Evolutionary conservation across 164 flowering plant genomes (phyloP), one percentile per base, ranked within the genome.

Genomic region (Litsea cubeba): DNA sequence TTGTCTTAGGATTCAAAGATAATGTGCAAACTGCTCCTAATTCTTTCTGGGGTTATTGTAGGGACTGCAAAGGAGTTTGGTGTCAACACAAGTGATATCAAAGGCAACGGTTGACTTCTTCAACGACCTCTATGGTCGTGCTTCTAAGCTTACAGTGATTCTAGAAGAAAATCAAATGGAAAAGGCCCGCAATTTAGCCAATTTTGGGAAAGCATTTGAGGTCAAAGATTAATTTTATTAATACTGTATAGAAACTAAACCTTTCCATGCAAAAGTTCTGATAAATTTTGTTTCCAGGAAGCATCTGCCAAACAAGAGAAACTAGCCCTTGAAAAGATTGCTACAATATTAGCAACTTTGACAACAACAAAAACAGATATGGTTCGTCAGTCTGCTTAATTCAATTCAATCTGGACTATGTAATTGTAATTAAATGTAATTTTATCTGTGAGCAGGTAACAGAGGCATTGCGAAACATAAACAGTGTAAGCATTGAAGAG

Each of bases 301-400:
- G 87, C 87, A 76, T 88, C 94, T 76, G 83, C 84, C 11, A 86
- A 75, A 77, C 95, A 94, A 73, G 94, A 94, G 81, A 83, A 87
- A 78, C 78, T 76, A 70, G 92, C 95, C 22, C 73, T 88, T 77
- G 88, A 88, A 77, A 85, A 86, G 72, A 87, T 91, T 80, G 85
- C 90, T 46, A 80, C 50, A 50, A 87, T 88, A 78, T 75, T 91
- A 71, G 84, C 84, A 40, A 75, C 68, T 50, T 71, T 89, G 78
- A 89, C 88, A 35, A 71, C 84, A 23, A 90, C 84, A 76, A 91
- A 80, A 81, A 77, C 84, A 65, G 73, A 83, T 62, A 84, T 88
- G 84, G 93, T 92, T n/a, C 57, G 80, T 74, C 58, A 11, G 5
- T 50, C 74, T 46, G 20, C 22, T 46, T 11, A 69, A 18, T 51